Base-by-base conservation (phyloP, 169 alveolate genomes). In the Hepatocystis sp. region DNA sequence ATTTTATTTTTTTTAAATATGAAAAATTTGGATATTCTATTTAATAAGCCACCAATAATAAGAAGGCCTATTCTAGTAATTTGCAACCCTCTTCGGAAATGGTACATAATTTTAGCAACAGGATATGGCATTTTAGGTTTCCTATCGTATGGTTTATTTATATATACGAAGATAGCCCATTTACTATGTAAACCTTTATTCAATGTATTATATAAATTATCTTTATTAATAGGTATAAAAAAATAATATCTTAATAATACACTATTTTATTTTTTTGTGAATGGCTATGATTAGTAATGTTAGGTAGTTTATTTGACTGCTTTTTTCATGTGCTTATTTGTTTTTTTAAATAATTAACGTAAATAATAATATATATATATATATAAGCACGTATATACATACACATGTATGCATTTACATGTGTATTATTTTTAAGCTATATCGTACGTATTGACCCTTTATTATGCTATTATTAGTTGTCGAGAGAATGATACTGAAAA, bases 31-130 rank as follows among this genome's bases (percentile, higher is more conserved):
- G 67, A 90, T 49, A 81, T 67, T 51, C 49, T 60, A 49, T 91
- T 93, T 19, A 94, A 94, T 11, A 60, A 76, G n/a, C 76, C 88
- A 13, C 11, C 58, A 36, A 42, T 71, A 56, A 67, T 55, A 28
- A 64, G 76, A 17, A 94, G 95, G 8, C 88, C 94, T 36, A 92
- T 86, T 40, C 95, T 94, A 3, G 84, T 92, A 28, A 61, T 92
- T 23, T 46, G 67, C 58, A 92, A 89, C 86, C 93, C 95, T 5
- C 90, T 92, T 56, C 64, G 85, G 56, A 81, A 88, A 19, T 89
- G 92, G 93, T 84, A 90, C 21, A 85, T 66, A 25, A 65, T 90
- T 51, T 76, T 92, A 63, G 47, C 84, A 42, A 44, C 67, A 39
- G 60, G 85, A 13, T 93, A 92, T 47, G 47, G 90, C 0, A 49